These are phyloP conservation scores for Auricularia heimuer DNA, from an alignment of 768 basidiomycete genomes.

Conservation along the genomic window DNA sequence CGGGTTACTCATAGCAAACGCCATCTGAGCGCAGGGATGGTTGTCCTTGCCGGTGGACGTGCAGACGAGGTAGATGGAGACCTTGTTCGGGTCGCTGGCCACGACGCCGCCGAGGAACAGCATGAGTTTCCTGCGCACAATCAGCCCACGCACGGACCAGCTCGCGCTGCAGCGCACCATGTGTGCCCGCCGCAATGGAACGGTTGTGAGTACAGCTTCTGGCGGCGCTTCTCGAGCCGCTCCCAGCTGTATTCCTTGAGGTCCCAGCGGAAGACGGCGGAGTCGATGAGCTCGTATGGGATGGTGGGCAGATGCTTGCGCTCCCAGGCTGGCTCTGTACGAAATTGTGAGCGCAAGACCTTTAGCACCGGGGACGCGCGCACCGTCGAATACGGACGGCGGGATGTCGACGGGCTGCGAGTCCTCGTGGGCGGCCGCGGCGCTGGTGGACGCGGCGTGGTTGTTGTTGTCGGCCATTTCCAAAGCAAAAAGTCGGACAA, in stretches of 20 bases:
- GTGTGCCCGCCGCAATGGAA: background rate
- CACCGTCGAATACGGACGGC: background rate
- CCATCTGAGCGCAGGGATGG: background rate
- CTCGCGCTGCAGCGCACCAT: background rate
- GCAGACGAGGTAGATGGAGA: conserved; percentile 3
- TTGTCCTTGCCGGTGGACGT: background rate
- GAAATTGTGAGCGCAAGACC: background rate
- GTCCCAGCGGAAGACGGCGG: background rate
- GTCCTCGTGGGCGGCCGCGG: conserved; percentile 1
- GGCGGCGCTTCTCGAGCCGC: conserved; percentile 2
- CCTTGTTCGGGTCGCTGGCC: background rate
- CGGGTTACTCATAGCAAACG: background rate
- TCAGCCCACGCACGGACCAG: background rate
- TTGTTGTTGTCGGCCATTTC: background rate
- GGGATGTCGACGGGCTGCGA: background rate
- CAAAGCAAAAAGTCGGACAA: background rate
- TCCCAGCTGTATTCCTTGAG: background rate
- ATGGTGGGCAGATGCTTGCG: background rate
- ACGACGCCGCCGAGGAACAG: conserved; percentile 1
- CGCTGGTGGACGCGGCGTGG: background rate
- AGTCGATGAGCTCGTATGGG: background rate
- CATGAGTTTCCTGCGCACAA: background rate
- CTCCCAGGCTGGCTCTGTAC: background rate
- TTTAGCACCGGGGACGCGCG: background rate
- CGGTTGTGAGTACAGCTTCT: background rate